These are phyloP conservation scores for Circinella minor DNA, from an alignment of 371 early-diverging fungal species.

Conservation along the genomic window DNA sequence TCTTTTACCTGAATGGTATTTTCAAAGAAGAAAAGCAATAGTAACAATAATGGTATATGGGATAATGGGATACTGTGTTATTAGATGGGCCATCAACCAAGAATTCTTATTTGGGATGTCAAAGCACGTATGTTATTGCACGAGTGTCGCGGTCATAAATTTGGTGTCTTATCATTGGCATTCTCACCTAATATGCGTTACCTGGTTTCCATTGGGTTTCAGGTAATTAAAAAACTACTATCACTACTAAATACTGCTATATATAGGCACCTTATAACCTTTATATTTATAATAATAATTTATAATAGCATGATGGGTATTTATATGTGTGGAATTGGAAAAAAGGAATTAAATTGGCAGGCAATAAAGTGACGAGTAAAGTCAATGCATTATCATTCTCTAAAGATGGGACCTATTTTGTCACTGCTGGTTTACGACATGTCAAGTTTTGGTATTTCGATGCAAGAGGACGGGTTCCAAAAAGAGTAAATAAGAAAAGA, in stretches of 20 bases:
- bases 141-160: conserved; percentile 80
- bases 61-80: not conserved
- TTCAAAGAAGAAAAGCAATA: no score
- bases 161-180: conserved; percentile 72
- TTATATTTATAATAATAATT: not conserved
- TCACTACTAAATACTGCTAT: no score
- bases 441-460: conserved; percentile 85
- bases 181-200: conserved; percentile 79
- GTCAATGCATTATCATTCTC: conserved; percentile 72
- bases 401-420: conserved; percentile 71
- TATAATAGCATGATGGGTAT: conserved; percentile 78
- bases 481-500: conserved; percentile 28
- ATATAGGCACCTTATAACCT: no score
- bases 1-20: not conserved
- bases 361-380: conserved; percentile 71
- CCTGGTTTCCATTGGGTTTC: conserved; percentile 83
- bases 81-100: conserved; percentile 84
- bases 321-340: conserved; percentile 87
- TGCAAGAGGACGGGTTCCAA: conserved; percentile 44
- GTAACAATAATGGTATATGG: no score
- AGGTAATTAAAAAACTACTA: conserved; percentile 46
- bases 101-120: conserved; percentile 78
- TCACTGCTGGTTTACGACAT: conserved; percentile 81
- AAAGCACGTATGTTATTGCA: conserved; percentile 56
- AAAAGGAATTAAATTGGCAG: conserved; percentile 67